phyloP scores from a whole-genome alignment of 2,329 filamentous ascomycete species.

The Aspergillus cejpii region DNA sequence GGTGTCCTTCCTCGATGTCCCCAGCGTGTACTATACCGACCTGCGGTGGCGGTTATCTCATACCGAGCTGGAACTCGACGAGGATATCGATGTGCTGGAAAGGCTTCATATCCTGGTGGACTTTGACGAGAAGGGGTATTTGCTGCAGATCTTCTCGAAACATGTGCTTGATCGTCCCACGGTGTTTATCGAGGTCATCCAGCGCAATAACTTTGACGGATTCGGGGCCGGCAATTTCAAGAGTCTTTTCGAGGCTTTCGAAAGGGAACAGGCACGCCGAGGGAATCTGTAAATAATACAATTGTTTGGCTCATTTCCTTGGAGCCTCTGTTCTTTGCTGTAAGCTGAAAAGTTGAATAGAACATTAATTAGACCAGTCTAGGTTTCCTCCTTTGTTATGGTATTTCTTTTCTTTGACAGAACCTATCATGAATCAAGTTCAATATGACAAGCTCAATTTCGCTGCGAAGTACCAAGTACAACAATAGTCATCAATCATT shows the following conservation, averaged over 20 bases:
- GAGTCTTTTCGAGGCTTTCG: conserved; percentile 85
- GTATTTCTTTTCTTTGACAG: too few relatives aligned
- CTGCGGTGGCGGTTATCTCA: conserved; percentile 64
- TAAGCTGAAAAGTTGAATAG: too few relatives aligned
- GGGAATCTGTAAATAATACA: conserved; percentile 59
- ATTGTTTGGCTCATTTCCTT: background rate
- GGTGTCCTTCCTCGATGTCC: conserved; percentile 81
- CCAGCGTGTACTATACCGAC: conserved; percentile 69
- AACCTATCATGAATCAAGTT: too few relatives aligned
- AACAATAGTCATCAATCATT: too few relatives aligned
- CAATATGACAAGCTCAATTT: too few relatives aligned
- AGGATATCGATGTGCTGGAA: conserved; percentile 70
- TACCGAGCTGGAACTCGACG: conserved; percentile 52
- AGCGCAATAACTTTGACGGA: conserved; percentile 77
- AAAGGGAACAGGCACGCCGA: conserved; percentile 74
- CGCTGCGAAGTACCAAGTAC: too few relatives aligned
- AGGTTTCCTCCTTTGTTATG: too few relatives aligned
- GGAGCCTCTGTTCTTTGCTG: too few relatives aligned
- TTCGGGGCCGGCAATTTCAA: conserved; percentile 93
- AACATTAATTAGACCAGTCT: too few relatives aligned
- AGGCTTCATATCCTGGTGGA: conserved; percentile 78
- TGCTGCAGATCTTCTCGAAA: conserved; percentile 67
- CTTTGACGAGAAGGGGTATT: conserved; percentile 82
- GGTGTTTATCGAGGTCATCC: conserved; percentile 89
- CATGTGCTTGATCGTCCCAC: conserved; percentile 88